phyloP scores from a whole-genome alignment of 116 monocot species.

The Trichopus zeylanicus region DNA sequence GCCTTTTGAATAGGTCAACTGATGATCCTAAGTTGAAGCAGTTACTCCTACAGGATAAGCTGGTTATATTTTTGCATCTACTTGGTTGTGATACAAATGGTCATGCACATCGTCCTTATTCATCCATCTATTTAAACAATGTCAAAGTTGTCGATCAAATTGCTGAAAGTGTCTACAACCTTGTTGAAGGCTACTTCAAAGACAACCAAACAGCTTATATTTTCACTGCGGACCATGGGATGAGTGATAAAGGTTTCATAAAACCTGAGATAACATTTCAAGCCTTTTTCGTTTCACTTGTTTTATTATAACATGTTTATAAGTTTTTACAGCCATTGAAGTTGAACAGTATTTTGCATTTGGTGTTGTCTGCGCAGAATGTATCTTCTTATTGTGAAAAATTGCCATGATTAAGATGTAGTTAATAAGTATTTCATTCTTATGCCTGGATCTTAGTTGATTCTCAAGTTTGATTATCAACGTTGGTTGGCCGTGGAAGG shows the following conservation, averaged over 20 bases:
- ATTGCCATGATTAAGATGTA: too few relatives aligned
- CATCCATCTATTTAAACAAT: constrained; percentile 80
- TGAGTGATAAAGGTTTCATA: constrained; percentile 88
- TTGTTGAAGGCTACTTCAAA: constrained; percentile 76
- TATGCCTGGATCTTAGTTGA: too few relatives aligned
- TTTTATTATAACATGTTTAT: not conserved
- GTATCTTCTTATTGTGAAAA: too few relatives aligned
- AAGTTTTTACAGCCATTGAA: too few relatives aligned
- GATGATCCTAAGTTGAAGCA: constrained; percentile 46
- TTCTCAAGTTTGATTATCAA: too few relatives aligned
- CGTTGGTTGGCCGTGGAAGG: too few relatives aligned
- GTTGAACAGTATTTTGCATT: too few relatives aligned
- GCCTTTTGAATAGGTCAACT: constrained; percentile 63
- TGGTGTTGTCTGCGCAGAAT: too few relatives aligned
- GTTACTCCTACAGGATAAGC: constrained; percentile 55
- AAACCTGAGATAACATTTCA: not conserved
- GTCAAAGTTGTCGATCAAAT: constrained; percentile 86
- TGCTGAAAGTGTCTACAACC: constrained; percentile 64
- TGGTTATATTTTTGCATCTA: constrained; percentile 87
- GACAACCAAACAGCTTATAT: constrained; percentile 78
- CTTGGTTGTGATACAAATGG: constrained; percentile 97
- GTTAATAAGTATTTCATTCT: too few relatives aligned
- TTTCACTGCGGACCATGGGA: constrained; percentile 96
- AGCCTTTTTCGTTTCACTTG: not conserved
- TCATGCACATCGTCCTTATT: constrained; percentile 86